A percentile compares a stretch with the other conserved stretches of the same genome.
These are phyloP conservation scores for Trichomonas tenax DNA, from an alignment of 208 protist species.

Conservation along the genomic window DNA sequence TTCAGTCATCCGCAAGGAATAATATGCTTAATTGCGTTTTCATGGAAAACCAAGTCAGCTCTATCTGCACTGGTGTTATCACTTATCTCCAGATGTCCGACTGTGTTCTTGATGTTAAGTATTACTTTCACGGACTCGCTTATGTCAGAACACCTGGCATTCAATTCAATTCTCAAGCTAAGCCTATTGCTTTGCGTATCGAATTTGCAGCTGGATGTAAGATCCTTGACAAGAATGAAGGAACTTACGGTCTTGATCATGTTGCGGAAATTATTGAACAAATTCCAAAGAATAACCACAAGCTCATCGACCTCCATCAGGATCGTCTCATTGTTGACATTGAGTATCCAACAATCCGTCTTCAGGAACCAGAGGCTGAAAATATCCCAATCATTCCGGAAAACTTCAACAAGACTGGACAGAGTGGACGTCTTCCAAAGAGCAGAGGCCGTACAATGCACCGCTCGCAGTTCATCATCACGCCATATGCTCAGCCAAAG, in stretches of 20 bases:
- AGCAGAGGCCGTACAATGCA: neutral
- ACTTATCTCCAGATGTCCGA: neutral
- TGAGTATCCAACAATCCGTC: neutral
- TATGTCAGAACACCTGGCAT: neutral
- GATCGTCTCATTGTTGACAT: neutral
- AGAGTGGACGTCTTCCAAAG: neutral
- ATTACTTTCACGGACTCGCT: neutral
- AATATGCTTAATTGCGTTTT: neutral
- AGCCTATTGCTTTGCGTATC: neutral
- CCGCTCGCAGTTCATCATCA: neutral
- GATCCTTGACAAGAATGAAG: neutral
- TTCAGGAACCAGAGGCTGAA: neutral
- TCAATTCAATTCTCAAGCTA: neutral
- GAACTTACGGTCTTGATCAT: neutral
- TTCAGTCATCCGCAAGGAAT: neutral
- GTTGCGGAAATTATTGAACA: neutral
- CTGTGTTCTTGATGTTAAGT: neutral
- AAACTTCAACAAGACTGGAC: neutral
- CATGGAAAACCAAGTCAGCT: neutral
- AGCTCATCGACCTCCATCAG: neutral
- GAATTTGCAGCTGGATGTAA: neutral
- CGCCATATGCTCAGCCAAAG: neutral
- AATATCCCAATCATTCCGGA: neutral
- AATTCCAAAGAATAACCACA: neutral
- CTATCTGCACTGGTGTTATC: neutral